These are phyloP conservation scores for Cinchona pubescens DNA, from an alignment of 257 asterid genomes.

Conservation along the genomic window DNA sequence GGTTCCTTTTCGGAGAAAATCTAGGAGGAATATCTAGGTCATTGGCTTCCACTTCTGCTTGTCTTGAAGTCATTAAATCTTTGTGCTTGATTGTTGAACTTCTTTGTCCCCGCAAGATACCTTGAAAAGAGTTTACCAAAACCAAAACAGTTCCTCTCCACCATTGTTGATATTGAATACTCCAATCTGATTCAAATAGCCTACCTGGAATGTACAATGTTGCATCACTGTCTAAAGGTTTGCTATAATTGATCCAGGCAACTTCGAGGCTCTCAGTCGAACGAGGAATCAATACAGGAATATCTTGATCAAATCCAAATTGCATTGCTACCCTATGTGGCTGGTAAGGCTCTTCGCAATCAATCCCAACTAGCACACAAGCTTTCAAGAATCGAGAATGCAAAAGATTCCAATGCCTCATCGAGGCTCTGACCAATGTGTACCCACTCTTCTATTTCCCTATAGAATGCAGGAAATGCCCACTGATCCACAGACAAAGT, in stretches of 20 bases:
- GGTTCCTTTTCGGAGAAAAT: not conserved
- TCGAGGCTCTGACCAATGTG: not conserved
- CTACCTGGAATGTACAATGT: conserved; percentile 27
- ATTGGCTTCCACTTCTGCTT: not conserved
- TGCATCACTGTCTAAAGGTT: conserved; percentile 4
- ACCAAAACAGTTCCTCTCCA: conserved; percentile 29
- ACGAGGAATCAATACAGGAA: conserved; percentile 22
- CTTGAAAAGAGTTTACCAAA: conserved; percentile 16
- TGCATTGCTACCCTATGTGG: conserved; percentile 46
- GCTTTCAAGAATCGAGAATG: conserved; percentile 31
- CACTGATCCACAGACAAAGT: conserved; percentile 27
- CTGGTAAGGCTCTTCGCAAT: conserved; percentile 32
- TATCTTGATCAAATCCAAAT: conserved; percentile 40
- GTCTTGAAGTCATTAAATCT: too few relatives aligned
- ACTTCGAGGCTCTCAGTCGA: not conserved
- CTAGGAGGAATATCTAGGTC: conserved; percentile 16
- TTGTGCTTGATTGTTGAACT: conserved; percentile 11
- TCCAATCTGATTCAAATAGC: conserved; percentile 28
- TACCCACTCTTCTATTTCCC: conserved; percentile 24
- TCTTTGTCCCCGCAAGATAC: conserved; percentile 15
- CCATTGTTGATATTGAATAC: conserved; percentile 30
- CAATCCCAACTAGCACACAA: conserved; percentile 31
- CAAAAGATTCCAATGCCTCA: conserved; percentile 24
- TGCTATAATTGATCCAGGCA: conserved; percentile 20
- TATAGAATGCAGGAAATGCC: conserved; percentile 28